Percentiles rank a stretch among this genome's conserved stretches.
Evolutionary conservation across 371 early-diverging fungal genomes (phyloP).

Genomic region (Mortierella sp.): DNA sequence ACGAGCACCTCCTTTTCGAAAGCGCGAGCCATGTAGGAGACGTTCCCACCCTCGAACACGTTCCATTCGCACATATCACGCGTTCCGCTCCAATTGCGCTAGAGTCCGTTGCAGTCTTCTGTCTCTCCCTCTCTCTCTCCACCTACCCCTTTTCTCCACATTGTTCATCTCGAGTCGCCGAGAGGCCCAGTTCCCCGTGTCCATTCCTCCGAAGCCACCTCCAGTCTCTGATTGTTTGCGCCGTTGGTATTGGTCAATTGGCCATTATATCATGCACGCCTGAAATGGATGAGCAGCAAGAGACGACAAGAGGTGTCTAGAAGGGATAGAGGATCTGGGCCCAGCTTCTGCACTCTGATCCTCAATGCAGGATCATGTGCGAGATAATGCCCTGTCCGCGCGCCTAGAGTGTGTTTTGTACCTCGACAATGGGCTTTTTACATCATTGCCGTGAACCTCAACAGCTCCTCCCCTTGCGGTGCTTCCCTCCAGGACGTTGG

Average conservation of each 20-base stretch:
- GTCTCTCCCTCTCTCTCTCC: neutral
- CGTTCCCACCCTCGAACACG: too few species aligned
- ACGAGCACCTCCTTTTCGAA: too few species aligned
- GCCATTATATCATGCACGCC: slow-evolving; percentile 14
- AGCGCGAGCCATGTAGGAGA: too few species aligned
- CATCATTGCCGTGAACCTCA: too few species aligned
- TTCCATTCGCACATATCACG: neutral
- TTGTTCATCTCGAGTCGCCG: neutral
- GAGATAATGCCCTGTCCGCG: too few species aligned
- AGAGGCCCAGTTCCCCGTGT: too few species aligned
- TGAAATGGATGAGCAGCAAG: neutral
- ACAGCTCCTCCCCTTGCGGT: too few species aligned
- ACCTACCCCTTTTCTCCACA: neutral
- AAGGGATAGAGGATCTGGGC: neutral
- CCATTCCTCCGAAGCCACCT: neutral
- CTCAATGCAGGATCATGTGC: neutral
- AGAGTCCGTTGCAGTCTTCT: neutral
- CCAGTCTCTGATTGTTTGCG: slow-evolving; percentile 12
- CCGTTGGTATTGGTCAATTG: slow-evolving; percentile 1
- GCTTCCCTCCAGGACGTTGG: neutral
- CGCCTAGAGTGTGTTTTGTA: too few species aligned
- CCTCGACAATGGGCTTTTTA: too few species aligned
- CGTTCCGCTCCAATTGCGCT: slow-evolving; percentile 8
- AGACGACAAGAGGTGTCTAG: too few species aligned
- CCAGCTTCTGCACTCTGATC: neutral